These are phyloP conservation scores for Camelina sativa DNA, from an alignment of 345 rosid genomes.

Conservation along the genomic window DNA sequence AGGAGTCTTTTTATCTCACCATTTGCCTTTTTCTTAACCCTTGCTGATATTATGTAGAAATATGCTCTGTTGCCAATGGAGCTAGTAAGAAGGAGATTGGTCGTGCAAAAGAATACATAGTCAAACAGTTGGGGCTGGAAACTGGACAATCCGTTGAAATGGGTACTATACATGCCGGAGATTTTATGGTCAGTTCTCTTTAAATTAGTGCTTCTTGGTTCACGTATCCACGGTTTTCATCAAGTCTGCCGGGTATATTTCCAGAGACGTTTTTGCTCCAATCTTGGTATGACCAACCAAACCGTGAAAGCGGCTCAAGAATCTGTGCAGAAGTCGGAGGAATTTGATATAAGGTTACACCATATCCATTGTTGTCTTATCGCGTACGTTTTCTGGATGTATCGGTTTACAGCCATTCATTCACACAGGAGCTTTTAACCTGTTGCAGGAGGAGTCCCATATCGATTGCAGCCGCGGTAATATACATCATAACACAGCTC, in stretches of 20 bases:
- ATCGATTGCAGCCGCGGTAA: slow-evolving; percentile 98
- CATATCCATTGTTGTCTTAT: slow-evolving; percentile 11
- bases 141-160: slow-evolving; percentile 90
- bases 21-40: slow-evolving; percentile 47
- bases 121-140: slow-evolving; percentile 93
- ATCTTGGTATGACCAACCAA: slow-evolving; percentile 95
- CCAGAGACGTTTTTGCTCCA: slow-evolving; percentile 96
- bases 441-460: slow-evolving; percentile 93
- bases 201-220: slow-evolving; percentile 7
- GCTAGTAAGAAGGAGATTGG: slow-evolving; percentile 98
- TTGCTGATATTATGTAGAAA: slow-evolving; percentile 62
- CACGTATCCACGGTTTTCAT: neutral
- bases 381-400: neutral
- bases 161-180: slow-evolving; percentile 98
- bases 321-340: slow-evolving; percentile 92
- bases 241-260: slow-evolving; percentile 24
- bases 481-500: slow-evolving; percentile 91
- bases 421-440: neutral
- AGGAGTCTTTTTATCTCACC: slow-evolving; percentile 46
- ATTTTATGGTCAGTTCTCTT: slow-evolving; percentile 76
- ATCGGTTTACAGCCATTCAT: neutral
- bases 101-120: slow-evolving; percentile 96
- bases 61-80: slow-evolving; percentile 96
- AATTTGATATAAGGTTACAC: slow-evolving; percentile 90
- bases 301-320: slow-evolving; percentile 96